These are phyloP conservation scores for Rhizopogon sp. DNA, from an alignment of 768 basidiomycete genomes.

Conservation along the genomic window DNA sequence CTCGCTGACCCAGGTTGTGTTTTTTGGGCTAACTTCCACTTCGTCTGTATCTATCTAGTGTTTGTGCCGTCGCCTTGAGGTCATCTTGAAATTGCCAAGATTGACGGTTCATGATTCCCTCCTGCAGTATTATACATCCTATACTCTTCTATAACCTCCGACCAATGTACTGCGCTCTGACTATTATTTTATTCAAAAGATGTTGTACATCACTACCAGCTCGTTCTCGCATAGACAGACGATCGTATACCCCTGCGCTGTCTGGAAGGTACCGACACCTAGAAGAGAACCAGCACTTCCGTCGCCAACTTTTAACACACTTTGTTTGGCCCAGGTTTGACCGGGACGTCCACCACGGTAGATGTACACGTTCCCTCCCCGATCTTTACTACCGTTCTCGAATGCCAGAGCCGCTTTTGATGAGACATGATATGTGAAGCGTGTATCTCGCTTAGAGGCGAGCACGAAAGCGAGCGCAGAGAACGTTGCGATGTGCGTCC, in stretches of 20 bases:
- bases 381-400: constrained; percentile 64
- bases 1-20: constrained; percentile 10
- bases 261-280: constrained; percentile 58
- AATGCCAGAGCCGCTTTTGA: constrained; percentile 67
- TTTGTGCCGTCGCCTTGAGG: constrained; percentile 17
- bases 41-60: constrained; percentile 27
- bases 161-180: constrained; percentile 26
- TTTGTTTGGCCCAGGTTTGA: constrained; percentile 71
- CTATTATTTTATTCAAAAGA: constrained; percentile 21
- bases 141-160: constrained; percentile 30
- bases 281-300: constrained; percentile 69
- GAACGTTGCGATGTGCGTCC: constrained; percentile 80
- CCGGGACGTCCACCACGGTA: constrained; percentile 56
- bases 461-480: constrained; percentile 91
- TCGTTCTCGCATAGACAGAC: constrained; percentile 76
- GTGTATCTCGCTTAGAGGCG: constrained; percentile 85
- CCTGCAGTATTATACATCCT: constrained; percentile 30
- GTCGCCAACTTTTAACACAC: constrained; percentile 71
- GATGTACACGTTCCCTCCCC: constrained; percentile 81
- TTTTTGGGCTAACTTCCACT: constrained; percentile 17
- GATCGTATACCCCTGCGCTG: constrained; percentile 36
- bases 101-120: constrained; percentile 32
- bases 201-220: constrained; percentile 52
- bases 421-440: constrained; percentile 76
- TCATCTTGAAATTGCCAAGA: constrained; percentile 20